Base-by-base conservation (phyloP, 768 basidiomycete species). In the Leccinum imitatum region DNA sequence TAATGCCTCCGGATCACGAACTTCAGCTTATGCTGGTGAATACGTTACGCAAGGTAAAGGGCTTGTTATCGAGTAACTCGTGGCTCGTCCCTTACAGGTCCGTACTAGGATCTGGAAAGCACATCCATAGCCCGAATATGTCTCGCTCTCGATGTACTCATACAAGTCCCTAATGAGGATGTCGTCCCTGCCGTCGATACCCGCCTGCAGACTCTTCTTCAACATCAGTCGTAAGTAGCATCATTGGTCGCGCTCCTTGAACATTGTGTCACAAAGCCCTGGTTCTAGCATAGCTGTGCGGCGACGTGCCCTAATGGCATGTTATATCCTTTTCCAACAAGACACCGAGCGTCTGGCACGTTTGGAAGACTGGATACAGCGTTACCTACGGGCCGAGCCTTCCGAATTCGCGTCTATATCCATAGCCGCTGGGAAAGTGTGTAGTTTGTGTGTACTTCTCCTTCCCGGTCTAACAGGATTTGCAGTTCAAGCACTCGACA, bases 1-100 rank as follows among this genome's bases (percentile, higher is more conserved):
- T 90, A 21, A 91, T 94, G 85, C 82, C 84, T 41, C 66, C 76
- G 8, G 72, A 80, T 39, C 85, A 92, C 67, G 90, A 92, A 60
- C 77, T 93, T 33, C 82, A 85, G 54, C 77, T 95, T 23, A 92
- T 95, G 88, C 80, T 93, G 21, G 86, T 94, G 59, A 95, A 95
- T 65, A 93, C 92, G 5, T 70, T 93, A 35, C 85, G 91, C 62
- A 94, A 94, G 81, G 92, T 86, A 65, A 58, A 70, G 48, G 7
- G 37, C 5, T 51, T 56, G 10, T 37, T 17, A 30, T 33, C 46
- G 10, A 52, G 31, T 61, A 8, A 10, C 47, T 50, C 19, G 50
- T 31, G 39, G 14, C 23, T 41, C 21, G 14, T 47, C 9, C 48
- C 59, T 69, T n/a, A 67, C 19, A 25, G 13, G 13, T 48, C 19